These are phyloP conservation scores for Pichia kluyveri DNA, from an alignment of 805 yeast genomes.

Conservation along the genomic window DNA sequence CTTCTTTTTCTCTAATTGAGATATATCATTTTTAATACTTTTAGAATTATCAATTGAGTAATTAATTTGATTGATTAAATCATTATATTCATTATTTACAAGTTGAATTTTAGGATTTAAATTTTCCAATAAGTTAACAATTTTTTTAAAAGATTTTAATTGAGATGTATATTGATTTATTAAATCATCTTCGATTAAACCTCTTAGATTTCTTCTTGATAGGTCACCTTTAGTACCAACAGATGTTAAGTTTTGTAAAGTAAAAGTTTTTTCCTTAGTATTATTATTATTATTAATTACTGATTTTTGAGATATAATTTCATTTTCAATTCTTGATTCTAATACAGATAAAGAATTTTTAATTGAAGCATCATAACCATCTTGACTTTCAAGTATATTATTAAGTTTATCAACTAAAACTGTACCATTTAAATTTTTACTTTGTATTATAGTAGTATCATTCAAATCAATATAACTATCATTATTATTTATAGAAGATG, in stretches of 20 bases:
- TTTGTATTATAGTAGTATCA: background rate
- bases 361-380: conserved; percentile 31
- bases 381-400: conserved; percentile 8
- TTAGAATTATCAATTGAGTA: conserved; percentile 17
- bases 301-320: background rate
- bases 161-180: conserved; percentile 46
- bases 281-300: conserved; percentile 7
- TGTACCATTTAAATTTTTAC: conserved; percentile 3
- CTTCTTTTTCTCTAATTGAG: conserved; percentile 23
- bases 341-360: conserved; percentile 22
- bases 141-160: conserved; percentile 35
- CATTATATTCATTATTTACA: conserved; percentile 18
- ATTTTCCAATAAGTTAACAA: conserved; percentile 30
- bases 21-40: conserved; percentile 14
- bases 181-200: conserved; percentile 52
- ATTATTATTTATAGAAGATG: background rate
- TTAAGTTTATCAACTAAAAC: conserved; percentile 6
- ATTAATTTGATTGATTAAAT: conserved; percentile 19
- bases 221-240: conserved; percentile 37
- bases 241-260: conserved; percentile 23
- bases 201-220: conserved; percentile 49
- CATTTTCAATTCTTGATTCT: conserved; percentile 17
- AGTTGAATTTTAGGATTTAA: conserved; percentile 23
- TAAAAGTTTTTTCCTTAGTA: background rate
- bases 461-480: background rate